These are phyloP conservation scores for Kuraishia borneana DNA, from an alignment of 805 yeast genomes.

Conservation along the genomic window DNA sequence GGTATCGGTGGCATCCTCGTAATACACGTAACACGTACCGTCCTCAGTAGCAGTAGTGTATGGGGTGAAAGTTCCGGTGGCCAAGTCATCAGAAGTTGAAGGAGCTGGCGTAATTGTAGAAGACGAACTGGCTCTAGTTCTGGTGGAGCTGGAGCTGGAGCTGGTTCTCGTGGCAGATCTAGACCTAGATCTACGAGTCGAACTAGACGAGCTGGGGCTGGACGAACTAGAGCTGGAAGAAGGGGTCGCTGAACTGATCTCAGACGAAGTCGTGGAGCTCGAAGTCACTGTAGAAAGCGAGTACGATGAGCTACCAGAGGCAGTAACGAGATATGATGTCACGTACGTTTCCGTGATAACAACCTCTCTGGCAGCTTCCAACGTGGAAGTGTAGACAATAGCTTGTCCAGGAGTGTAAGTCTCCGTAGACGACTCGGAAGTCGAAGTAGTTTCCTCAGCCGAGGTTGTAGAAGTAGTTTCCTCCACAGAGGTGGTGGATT, in stretches of 20 bases:
- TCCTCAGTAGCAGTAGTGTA: slow-evolving; percentile 17
- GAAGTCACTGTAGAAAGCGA: slow-evolving; percentile 5
- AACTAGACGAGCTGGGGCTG: slow-evolving; percentile 20
- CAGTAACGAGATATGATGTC: slow-evolving; percentile 5
- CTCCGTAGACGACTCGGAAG: slow-evolving; percentile 1
- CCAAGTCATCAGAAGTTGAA: slow-evolving; percentile 5
- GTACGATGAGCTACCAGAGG: slow-evolving; percentile 3
- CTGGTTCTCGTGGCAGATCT: slow-evolving; percentile 25
- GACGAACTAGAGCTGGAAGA: slow-evolving; percentile 15
- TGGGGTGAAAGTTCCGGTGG: slow-evolving; percentile 11
- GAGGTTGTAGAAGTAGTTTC: slow-evolving; percentile 4
- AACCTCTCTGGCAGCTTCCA: slow-evolving; percentile 9
- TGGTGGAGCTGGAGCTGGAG: slow-evolving; percentile 14
- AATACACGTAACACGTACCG: slow-evolving; percentile 24
- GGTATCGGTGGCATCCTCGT: slow-evolving; percentile 16
- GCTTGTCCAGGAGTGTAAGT: slow-evolving; percentile 3
- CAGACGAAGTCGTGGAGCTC: slow-evolving; percentile 5
- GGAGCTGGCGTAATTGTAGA: slow-evolving; percentile 2
- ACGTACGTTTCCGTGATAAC: slow-evolving; percentile 10
- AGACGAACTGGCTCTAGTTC: slow-evolving; percentile 5
- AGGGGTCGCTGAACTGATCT: slow-evolving; percentile 7
- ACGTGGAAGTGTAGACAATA: slow-evolving; percentile 17
- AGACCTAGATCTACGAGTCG: slow-evolving; percentile 26
- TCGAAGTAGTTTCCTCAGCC: slow-evolving; percentile 2
- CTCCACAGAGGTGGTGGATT: slow-evolving; percentile 4